Evolutionary conservation across 257 asterid genomes (phyloP).

Genomic region (Plantago elongata): DNA sequence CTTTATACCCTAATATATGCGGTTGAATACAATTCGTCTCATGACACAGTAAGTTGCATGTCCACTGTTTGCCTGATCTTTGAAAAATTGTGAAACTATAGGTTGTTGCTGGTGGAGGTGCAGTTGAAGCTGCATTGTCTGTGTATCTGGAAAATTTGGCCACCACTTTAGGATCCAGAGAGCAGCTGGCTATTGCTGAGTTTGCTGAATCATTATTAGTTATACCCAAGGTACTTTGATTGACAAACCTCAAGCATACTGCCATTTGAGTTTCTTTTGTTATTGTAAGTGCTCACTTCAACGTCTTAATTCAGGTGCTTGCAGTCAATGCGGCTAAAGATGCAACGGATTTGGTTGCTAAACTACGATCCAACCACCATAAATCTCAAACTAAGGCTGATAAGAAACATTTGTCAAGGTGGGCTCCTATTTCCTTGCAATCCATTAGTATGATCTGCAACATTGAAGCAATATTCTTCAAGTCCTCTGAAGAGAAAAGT

Average conservation of each 20-base stretch:
- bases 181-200: constrained; percentile 96
- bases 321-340: constrained; percentile 99
- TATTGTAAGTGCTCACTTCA: constrained; percentile 4
- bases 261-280: background rate
- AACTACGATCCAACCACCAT: constrained; percentile 84
- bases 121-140: constrained; percentile 90
- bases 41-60: background rate
- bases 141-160: constrained; percentile 88
- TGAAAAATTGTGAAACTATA: constrained; percentile 23
- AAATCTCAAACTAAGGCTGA: constrained; percentile 95
- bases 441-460: too few species aligned
- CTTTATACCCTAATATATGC: too few species aligned
- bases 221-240: constrained; percentile 75
- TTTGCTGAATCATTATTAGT: constrained; percentile 84
- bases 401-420: constrained; percentile 91
- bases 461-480: too few species aligned
- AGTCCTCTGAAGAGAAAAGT: too few species aligned
- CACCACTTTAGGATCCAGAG: constrained; percentile 93
- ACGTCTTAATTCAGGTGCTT: constrained; percentile 58
- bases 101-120: constrained; percentile 99
- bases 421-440: background rate
- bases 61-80: constrained; percentile 7
- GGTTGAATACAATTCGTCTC: background rate
- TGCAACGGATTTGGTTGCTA: constrained; percentile 91
- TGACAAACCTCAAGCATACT: constrained; percentile 9